phyloP scores from a whole-genome alignment of 2,329 filamentous ascomycete genomes.

The Penicillium decumbens region DNA sequence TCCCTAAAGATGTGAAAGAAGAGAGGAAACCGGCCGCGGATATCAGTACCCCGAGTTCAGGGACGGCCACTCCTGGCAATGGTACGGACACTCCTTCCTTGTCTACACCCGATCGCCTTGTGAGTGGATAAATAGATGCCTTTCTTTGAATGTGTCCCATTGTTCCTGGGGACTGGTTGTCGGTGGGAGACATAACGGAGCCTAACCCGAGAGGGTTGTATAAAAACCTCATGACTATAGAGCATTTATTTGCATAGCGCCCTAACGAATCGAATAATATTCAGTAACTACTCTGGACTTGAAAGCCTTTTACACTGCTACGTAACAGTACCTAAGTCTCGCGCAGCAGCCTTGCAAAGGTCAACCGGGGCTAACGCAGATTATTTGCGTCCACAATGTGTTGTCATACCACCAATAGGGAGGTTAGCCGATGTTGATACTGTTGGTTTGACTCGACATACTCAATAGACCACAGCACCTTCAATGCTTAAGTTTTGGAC shows the following conservation, averaged over 20 bases:
- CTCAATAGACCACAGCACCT: no score
- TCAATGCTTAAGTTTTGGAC: no score
- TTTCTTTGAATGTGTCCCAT: neutral
- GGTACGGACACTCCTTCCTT: conserved; percentile 15
- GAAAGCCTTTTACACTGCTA: no score
- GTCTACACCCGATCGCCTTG: conserved; percentile 27
- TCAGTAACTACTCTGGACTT: neutral
- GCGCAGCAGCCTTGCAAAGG: no score
- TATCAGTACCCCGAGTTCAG: conserved; percentile 4
- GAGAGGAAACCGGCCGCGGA: conserved; percentile 4
- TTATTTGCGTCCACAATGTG: no score
- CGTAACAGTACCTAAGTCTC: no score
- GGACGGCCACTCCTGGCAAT: conserved; percentile 10
- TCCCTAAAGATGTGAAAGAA: conserved; percentile 11
- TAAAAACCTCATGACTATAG: conserved; percentile 1
- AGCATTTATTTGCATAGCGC: conserved; percentile 6
- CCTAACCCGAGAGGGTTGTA: neutral
- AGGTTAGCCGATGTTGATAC: no score
- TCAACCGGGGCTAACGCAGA: no score
- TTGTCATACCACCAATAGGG: no score
- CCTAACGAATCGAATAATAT: neutral
- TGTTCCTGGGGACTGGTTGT: neutral
- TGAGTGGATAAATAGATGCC: conserved; percentile 23
- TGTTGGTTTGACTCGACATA: no score
- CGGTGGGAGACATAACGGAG: neutral